phyloP scores from a whole-genome alignment of 768 basidiomycete species.

The Tricholoma sp. region DNA sequence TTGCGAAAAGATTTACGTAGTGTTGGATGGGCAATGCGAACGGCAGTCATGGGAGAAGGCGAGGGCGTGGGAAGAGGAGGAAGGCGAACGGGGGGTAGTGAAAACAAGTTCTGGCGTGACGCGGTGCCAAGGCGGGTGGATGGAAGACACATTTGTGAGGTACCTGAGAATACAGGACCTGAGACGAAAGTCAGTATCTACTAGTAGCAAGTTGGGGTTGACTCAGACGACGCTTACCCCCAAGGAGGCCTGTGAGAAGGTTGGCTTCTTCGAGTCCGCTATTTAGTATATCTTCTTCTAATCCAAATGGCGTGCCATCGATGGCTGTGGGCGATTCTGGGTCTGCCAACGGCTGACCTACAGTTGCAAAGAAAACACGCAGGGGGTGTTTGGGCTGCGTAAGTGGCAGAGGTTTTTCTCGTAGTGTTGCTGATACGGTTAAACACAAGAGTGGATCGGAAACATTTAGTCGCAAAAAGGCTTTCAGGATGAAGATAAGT shows the following conservation, averaged over 20 bases:
- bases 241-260: slow-evolving; percentile 54
- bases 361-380: slow-evolving; percentile 30
- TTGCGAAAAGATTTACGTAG: slow-evolving; percentile 84
- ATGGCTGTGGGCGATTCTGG: slow-evolving; percentile 29
- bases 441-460: slow-evolving; percentile 76
- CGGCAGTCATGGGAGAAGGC: slow-evolving; percentile 45
- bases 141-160: slow-evolving; percentile 46
- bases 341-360: slow-evolving; percentile 32
- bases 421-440: slow-evolving; percentile 82
- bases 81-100: slow-evolving; percentile 47
- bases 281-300: slow-evolving; percentile 32
- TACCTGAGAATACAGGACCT: slow-evolving; percentile 42
- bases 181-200: not conserved
- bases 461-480: slow-evolving; percentile 66
- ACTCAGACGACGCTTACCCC: slow-evolving; percentile 35
- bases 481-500: slow-evolving; percentile 31
- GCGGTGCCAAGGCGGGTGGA: slow-evolving; percentile 65
- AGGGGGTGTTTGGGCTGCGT: slow-evolving; percentile 41
- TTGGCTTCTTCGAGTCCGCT: slow-evolving; percentile 54
- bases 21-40: slow-evolving; percentile 52
- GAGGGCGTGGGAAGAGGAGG: slow-evolving; percentile 38
- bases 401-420: slow-evolving; percentile 62
- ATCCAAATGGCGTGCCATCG: slow-evolving; percentile 23
- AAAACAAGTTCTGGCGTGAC: slow-evolving; percentile 62
- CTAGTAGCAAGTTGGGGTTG: no score